phyloP scores from a whole-genome alignment of 495 filamentous ascomycete species.

The Penicillium tannophilum region DNA sequence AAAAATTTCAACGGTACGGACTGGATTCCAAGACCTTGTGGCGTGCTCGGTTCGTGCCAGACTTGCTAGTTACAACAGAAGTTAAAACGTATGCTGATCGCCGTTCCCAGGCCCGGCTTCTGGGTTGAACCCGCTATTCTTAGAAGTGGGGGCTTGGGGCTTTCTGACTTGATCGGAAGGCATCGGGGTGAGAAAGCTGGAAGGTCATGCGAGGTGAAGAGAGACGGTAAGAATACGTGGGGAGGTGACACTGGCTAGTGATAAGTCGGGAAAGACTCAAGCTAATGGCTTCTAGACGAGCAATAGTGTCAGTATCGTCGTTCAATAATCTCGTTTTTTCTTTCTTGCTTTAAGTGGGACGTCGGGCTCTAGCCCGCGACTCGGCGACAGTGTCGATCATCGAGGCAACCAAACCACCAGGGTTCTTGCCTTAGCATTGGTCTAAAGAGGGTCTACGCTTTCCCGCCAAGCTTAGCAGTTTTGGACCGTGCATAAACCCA shows the following conservation, averaged over 20 bases:
- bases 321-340: too few relatives aligned
- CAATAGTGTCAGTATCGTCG: not conserved
- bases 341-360: too few relatives aligned
- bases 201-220: not conserved
- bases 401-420: not conserved
- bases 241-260: not conserved
- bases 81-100: not conserved
- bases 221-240: not conserved
- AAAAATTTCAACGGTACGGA: not conserved
- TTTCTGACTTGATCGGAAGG: conserved; percentile 2
- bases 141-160: conserved; percentile 13
- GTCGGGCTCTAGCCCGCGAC: not conserved
- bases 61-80: not conserved
- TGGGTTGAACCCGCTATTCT: conserved; percentile 7
- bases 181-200: not conserved
- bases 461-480: not conserved
- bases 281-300: not conserved
- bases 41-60: too few relatives aligned
- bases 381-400: conserved; percentile 5
- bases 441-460: not conserved
- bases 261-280: not conserved
- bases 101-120: conserved; percentile 1
- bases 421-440: not conserved
- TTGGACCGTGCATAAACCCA: not conserved
- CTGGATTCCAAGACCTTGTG: too few relatives aligned